Conservation (phyloP, 108 stramenopile genomes). For the Cyclotella distinguenda region DNA sequence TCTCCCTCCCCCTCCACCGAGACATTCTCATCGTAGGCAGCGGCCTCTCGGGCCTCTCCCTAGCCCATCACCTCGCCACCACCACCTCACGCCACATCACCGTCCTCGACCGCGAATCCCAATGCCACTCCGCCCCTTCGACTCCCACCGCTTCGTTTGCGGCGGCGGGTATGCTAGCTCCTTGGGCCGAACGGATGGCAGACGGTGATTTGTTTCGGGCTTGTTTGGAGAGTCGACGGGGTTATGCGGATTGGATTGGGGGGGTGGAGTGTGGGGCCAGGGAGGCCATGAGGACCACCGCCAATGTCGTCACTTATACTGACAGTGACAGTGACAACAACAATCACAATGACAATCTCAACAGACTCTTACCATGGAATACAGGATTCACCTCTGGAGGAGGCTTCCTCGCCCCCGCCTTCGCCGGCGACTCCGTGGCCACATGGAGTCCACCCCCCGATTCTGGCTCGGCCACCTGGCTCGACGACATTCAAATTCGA, state of each 20-base stretch:
- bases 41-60: slow-evolving; percentile 78
- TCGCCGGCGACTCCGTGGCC: slow-evolving; percentile 86
- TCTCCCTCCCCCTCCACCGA: slow-evolving; percentile 11
- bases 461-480: slow-evolving; percentile 69
- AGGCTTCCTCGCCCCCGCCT: slow-evolving; percentile 91
- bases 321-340: background rate
- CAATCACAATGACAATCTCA: background rate
- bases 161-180: slow-evolving; percentile 87
- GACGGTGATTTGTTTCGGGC: slow-evolving; percentile 80
- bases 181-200: slow-evolving; percentile 85
- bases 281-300: slow-evolving; percentile 43
- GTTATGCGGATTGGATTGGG: slow-evolving; percentile 74
- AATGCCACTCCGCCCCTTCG: slow-evolving; percentile 25
- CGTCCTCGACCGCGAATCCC: slow-evolving; percentile 60
- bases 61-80: slow-evolving; percentile 61
- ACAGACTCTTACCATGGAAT: slow-evolving; percentile 45
- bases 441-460: slow-evolving; percentile 80
- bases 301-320: no score
- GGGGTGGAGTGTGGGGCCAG: slow-evolving; percentile 63
- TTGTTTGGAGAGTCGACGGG: slow-evolving; percentile 69
- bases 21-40: slow-evolving; percentile 78
- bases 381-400: slow-evolving; percentile 83
- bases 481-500: slow-evolving; percentile 78
- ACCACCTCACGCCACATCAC: slow-evolving; percentile 72
- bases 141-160: slow-evolving; percentile 60